Evolutionary conservation across 2,329 filamentous ascomycete species (phyloP).

Genomic region (Fusarium siculi): DNA sequence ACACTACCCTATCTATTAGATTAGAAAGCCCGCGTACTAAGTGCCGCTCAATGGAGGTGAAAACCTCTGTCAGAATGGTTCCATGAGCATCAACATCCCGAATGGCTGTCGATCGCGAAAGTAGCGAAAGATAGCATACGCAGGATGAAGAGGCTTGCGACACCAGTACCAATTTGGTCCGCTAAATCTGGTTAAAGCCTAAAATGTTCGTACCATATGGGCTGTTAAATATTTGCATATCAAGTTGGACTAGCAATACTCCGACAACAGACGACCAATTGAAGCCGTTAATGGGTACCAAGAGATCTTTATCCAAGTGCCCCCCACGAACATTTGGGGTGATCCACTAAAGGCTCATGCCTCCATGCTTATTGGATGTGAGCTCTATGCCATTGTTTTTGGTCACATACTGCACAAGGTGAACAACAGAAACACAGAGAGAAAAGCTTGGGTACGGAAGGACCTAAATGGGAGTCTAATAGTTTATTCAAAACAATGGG

Average conservation of each 20-base stretch:
- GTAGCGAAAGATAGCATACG: not conserved
- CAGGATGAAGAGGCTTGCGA: not conserved
- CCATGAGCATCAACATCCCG: not conserved
- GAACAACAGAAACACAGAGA: too few relatives aligned
- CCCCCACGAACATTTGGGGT: not conserved
- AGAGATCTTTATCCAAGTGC: not conserved
- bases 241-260: not conserved
- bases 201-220: slow-evolving; percentile 11
- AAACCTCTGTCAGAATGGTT: slow-evolving; percentile 4
- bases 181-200: not conserved
- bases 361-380: not conserved
- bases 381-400: not conserved
- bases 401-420: accelerated
- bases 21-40: not conserved
- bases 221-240: not conserved
- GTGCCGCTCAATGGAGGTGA: not conserved
- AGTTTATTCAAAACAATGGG: accelerated
- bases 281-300: accelerated
- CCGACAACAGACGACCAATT: not conserved
- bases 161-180: not conserved
- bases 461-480: accelerated
- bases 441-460: too few relatives aligned
- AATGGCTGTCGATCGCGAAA: not conserved
- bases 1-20: not conserved
- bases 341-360: accelerated